Percentiles rank a stretch among this genome's conserved stretches.
Evolutionary conservation across 2,329 filamentous ascomycete genomes (phyloP).

Genomic region (Magnaporthiopsis incrustans): DNA sequence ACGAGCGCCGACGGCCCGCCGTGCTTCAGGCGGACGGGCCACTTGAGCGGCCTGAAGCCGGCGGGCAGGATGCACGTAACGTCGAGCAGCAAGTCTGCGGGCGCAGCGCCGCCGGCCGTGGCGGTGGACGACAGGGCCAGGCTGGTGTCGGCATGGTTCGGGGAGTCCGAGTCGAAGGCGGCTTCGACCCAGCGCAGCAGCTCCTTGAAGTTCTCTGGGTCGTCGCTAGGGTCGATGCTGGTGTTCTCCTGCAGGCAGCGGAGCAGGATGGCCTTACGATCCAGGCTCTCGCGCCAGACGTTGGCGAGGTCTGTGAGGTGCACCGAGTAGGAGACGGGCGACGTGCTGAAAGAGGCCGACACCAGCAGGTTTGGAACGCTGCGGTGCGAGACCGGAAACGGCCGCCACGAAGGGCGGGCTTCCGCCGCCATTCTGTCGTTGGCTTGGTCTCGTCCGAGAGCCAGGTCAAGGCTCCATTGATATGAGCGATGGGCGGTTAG

Average conservation of each 20-base stretch:
- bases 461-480: no score
- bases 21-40: conserved; percentile 53
- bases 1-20: conserved; percentile 33
- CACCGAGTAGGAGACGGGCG: conserved; percentile 48
- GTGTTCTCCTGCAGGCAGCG: conserved; percentile 56
- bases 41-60: conserved; percentile 53
- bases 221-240: conserved; percentile 66
- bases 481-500: no score
- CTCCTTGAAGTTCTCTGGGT: conserved; percentile 56
- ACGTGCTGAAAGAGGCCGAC: conserved; percentile 44
- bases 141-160: conserved; percentile 34
- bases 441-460: background rate
- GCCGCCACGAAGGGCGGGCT: conserved; percentile 33
- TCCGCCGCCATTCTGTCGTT: background rate
- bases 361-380: conserved; percentile 54
- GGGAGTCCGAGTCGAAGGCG: conserved; percentile 39
- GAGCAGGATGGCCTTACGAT: conserved; percentile 51
- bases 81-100: conserved; percentile 37
- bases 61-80: conserved; percentile 53
- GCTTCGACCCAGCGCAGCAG: conserved; percentile 56
- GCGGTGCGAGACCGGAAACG: conserved; percentile 34
- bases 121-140: conserved; percentile 28
- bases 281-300: conserved; percentile 63
- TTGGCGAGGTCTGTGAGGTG: conserved; percentile 64
- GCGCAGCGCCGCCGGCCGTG: background rate